Conservation (phyloP, 495 filamentous ascomycete genomes). For the Trichodelitschia bisporula region DNA sequence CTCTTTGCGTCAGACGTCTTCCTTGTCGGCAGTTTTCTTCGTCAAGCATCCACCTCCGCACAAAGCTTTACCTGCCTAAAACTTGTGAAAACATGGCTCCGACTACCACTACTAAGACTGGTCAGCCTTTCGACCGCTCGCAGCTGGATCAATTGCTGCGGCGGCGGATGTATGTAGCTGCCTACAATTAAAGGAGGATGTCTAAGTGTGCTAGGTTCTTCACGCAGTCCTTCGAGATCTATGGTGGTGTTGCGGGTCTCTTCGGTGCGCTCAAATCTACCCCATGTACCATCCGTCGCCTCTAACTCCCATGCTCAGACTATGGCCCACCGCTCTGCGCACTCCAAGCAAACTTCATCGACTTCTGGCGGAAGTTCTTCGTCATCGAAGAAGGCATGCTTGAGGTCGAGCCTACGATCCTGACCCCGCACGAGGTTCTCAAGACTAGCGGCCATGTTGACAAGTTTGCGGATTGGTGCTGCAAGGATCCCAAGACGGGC, state of each 20-base stretch:
- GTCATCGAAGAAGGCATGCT: conserved; percentile 22
- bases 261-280: too few species aligned
- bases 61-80: too few species aligned
- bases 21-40: too few species aligned
- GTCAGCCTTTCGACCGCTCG: conserved; percentile 62
- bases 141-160: conserved; percentile 63
- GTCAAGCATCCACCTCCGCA: too few species aligned
- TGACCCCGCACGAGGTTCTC: conserved; percentile 56
- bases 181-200: conserved; percentile 18
- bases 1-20: too few species aligned
- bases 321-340: conserved; percentile 21
- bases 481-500: conserved; percentile 92
- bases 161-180: conserved; percentile 57
- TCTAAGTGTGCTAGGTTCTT: too few species aligned
- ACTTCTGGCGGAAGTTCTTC: conserved; percentile 58
- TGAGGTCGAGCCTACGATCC: conserved; percentile 20
- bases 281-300: too few species aligned
- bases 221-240: conserved; percentile 86
- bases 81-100: too few species aligned
- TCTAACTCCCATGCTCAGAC: too few species aligned
- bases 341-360: conserved; percentile 51
- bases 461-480: conserved; percentile 98
- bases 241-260: conserved; percentile 21
- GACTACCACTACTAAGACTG: conserved; percentile 48
- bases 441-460: conserved; percentile 96